Evolutionary conservation across 2,329 filamentous ascomycete genomes (phyloP), one percentile per base, ranked within the genome.

Genomic region (Pezicula rhizophila): DNA sequence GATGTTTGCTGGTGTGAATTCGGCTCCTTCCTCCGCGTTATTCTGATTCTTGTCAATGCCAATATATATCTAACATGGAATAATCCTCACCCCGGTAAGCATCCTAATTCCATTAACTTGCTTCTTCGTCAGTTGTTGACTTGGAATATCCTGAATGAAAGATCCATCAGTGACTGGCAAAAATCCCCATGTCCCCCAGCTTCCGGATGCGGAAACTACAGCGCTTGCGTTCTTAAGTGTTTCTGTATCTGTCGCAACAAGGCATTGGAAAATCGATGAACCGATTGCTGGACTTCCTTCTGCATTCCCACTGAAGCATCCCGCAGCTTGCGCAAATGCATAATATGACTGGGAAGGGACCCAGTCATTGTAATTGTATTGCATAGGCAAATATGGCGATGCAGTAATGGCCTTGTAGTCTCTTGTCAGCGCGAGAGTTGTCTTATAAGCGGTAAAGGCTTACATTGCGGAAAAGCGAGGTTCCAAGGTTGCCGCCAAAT

Each of bases 341-440:
- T 70, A 65, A 55, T 75, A 77, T 4, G 63, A 55, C 20, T 70
- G 64, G 1, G 68, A 65, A 0, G 73, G 72, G 1, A 69, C 55
- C 47, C 59, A 64, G 37, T 70, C 72, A 35, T 69, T 64, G 56
- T 71, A 76, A 11, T 62, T 64, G 57, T 76, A 76, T 54, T 79
- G 74, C 45, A 70, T 69, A 0, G 76, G 74, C 0, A 77, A 62
- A 54, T 76, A 80, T 4, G 77, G 76, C 6, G 68, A 71, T 55
- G 34, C 64, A 61, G 33, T 64, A 62, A 46, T 64, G 6, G 46
- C 50, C 42, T 48, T 18, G 14, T 39, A 28, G 23, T 23, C 8
- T 10, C 7, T 10, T 10, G 28, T 31, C 3, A 31, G 28, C 12
- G 18, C n/a, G 15, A 12, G 5, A 34, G 4, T 43, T 28, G 20